Base-by-base conservation (phyloP, 179 eudicot genomes). In the Spergularia azorica region DNA sequence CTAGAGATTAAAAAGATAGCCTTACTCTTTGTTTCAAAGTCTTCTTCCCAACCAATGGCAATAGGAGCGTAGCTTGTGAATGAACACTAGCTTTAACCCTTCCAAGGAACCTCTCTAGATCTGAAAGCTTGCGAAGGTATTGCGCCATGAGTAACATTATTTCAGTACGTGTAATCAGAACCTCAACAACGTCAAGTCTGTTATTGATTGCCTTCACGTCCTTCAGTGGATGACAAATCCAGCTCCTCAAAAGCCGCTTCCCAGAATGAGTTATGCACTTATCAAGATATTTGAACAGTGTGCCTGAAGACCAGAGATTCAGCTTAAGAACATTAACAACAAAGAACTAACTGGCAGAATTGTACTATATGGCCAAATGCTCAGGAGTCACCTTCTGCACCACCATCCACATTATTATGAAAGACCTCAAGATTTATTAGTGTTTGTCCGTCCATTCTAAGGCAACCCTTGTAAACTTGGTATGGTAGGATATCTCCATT, bases 401-500 rank as follows among this genome's bases (percentile, higher is more conserved):
- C 91, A 84, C 98, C 97, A 88, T 96, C 95, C 66, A 83, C 95
- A 77, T 78, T 94, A 73, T 96, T 96, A 73, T 84, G 81, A 68
- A 94, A 96, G 63, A 96, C 87, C 84, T 96, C 99, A 62, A 96
- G 95, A 85, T 96, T 96, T 57, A 87, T 78, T 56, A 96, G 85
- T 43, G 99, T 94, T 86, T 96, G 99, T 75, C 98, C 99, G 71
- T 94, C 99, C 93, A 96, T 90, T 88, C 97, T 90, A 71, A 96
- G 97, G 86, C 90, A 94, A 71, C 98, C 98, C 76, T 69, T 88
- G 69, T 90, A 96, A 63, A 96, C 93, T 89, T 96, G 89, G 76
- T 96, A 96, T 46, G 94, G 89, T 38, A 89, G 77, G 75, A 94
- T 79, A 81, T 90, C 96, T 70, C 98, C 99, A 70, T 94, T 90